Evolutionary conservation across 2,329 filamentous ascomycete genomes (phyloP), one percentile per base, ranked within the genome.

Genomic region (Fusarium sp.): DNA sequence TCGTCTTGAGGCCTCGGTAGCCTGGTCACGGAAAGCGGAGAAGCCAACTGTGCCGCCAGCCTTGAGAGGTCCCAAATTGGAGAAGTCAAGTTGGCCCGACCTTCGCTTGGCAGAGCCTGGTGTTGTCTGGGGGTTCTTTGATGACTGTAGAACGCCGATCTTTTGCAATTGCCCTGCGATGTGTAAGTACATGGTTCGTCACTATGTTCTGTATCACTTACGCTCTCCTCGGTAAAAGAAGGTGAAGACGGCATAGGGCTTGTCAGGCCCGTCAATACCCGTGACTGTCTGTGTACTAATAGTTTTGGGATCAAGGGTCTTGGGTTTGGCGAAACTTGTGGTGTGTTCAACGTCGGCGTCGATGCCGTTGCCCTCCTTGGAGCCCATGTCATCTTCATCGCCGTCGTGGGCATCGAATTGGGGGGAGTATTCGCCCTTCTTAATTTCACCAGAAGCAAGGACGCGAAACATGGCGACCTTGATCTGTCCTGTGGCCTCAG

Each of bases 261-360:
- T 96, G 68, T 98, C 95, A 20, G 95, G 94, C 0, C 94, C 93
- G 79, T 99, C 96, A 67, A 98, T 97, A 18, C 95, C 96, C 10
- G 96, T 98, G n/a, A 99, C 96, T 0, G 96, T 99, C 81, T 99
- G 96, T 4, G 96, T 99, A 77, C 95, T 98, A 77, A 99, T 99
- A 4, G 94, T 94, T 82, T 98, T 98, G 0, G 95, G 95, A 81
- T 98, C 97, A 54, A 98, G 86, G 2, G 94, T 92, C 85, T 98
- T 98, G 15, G 95, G 95, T 82, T 98, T 97, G 11, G 95, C 95
- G 80, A 98, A 98, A 78, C 95, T 97, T 9, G 96, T 98, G 3
- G 96, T 98, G 78, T 99, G 96, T 81, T 98, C 96, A 58, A 98
- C 88, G 75, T 97, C 94, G 40, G 90, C 92, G 73, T 95, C 92